Base-by-base conservation (phyloP, 2,329 filamentous ascomycete genomes). In the Pestalotiopsis sp. region DNA sequence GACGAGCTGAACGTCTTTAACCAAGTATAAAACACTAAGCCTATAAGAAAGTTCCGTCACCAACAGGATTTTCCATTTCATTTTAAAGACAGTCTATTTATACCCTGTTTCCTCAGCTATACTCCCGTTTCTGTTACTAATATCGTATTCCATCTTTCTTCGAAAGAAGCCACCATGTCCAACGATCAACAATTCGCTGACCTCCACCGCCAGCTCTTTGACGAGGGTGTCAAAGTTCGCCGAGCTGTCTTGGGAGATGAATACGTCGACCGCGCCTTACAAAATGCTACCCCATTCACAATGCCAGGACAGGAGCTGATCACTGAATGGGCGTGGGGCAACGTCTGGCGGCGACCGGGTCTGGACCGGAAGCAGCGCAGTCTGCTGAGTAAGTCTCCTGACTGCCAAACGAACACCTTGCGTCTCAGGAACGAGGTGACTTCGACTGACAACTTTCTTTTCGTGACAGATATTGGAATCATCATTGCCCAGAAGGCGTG, bases 311-410 rank as follows among this genome's bases (percentile, higher is more conserved):
- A 91, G 77, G 86, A 91, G 71, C 82, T 90, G 49, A 85, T 90
- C 1, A 91, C 89, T 0, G 89, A 91, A 78, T 87, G 83, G 76
- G 88, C 86, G 79, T 92, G 89, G 90, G 89, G 89, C 14, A 84
- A 84, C 69, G 85, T 86, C 31, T 92, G 90, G 90, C 86, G 86
- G 3, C 85, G 90, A 7, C 88, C 88, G 0, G 90, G 89, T 0
- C 83, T 92, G 9, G 84, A 87, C 45, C 84, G 85, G 69, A 89
- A 91, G 76, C 86, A 88, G 72, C 84, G 90, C 61, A 87, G 84
- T 66, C 81, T 92, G 67, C 79, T 92, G 66, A 91, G 45, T 52
- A 20, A 36, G 31, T 36, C 31, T 31, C 31, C 7, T 2, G 6
- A 9, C 31, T 7, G 2, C 31, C 31, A 7, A 9, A 9, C 7